Conservation (phyloP, 306 rosid species). For the Gynostemma pentaphyllum region DNA sequence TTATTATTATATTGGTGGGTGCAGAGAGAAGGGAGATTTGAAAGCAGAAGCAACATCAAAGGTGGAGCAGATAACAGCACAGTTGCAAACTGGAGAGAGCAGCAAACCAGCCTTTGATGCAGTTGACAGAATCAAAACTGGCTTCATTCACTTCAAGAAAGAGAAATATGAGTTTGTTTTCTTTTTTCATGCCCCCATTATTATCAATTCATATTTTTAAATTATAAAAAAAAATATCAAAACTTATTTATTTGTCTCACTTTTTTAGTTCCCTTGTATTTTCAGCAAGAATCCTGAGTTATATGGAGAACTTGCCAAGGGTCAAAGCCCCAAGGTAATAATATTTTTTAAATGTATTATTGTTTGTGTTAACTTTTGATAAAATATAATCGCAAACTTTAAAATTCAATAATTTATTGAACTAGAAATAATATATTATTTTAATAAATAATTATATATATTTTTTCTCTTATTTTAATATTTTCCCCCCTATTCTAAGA, state of each 20-base stretch:
- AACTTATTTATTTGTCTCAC: not conserved
- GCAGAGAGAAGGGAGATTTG: constrained; percentile 61
- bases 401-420: no score
- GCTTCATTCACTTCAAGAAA: constrained; percentile 70
- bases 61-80: constrained; percentile 73
- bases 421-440: no score
- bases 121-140: constrained; percentile 71
- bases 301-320: constrained; percentile 80
- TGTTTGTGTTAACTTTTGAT: not conserved
- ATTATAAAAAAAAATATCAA: not conserved
- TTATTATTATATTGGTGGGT: not conserved
- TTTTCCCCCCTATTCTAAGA: no score
- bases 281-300: constrained; percentile 74
- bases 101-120: constrained; percentile 31
- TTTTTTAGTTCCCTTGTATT: constrained; percentile 6
- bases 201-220: not conserved
- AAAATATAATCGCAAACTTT: no score
- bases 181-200: not conserved
- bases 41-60: constrained; percentile 55
- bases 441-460: no score
- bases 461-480: no score
- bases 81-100: constrained; percentile 29
- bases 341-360: not conserved
- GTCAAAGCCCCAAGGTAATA: constrained; percentile 79
- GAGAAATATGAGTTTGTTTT: constrained; percentile 88